These are phyloP conservation scores for Tetradesmus obliquus DNA, from an alignment of 139 green algal species.

Conservation along the genomic window DNA sequence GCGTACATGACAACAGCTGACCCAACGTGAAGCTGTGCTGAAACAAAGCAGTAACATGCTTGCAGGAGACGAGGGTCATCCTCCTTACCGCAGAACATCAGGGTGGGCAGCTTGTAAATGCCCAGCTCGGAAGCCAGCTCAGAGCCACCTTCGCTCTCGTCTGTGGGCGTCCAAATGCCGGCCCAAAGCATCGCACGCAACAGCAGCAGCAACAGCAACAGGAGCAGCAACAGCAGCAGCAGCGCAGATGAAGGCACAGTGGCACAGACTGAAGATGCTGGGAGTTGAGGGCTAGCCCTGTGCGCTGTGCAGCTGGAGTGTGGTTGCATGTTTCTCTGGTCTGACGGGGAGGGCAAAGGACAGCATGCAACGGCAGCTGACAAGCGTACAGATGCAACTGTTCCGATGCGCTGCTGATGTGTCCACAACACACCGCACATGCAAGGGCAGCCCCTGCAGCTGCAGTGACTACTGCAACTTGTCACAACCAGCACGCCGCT, in stretches of 20 bases:
- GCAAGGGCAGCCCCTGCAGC: not conserved
- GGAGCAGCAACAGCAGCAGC: not conserved
- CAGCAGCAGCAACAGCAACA: not conserved
- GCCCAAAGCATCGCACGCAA: not conserved
- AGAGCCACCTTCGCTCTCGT: constrained; percentile 11
- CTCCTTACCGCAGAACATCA: constrained; percentile 23
- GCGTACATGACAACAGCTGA: not conserved
- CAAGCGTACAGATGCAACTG: not conserved
- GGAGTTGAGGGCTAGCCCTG: not conserved
- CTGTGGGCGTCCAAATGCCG: not conserved
- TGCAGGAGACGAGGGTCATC: too few species aligned
- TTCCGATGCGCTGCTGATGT: not conserved
- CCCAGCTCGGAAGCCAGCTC: constrained; percentile 6
- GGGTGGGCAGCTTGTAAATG: constrained; percentile 17
- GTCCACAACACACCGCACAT: not conserved
- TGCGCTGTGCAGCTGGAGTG: not conserved
- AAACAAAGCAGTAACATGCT: too few species aligned
- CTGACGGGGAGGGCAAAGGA: not conserved
- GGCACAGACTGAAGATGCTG: not conserved
- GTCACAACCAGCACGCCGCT: not conserved
- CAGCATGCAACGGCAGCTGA: not conserved
- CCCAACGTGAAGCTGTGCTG: not conserved
- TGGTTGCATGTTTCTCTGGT: not conserved
- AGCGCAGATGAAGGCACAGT: not conserved
- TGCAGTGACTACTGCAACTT: not conserved